phyloP scores from a whole-genome alignment of 192 early-diverging fungal species.

The Pilobolus umbonatus region DNA sequence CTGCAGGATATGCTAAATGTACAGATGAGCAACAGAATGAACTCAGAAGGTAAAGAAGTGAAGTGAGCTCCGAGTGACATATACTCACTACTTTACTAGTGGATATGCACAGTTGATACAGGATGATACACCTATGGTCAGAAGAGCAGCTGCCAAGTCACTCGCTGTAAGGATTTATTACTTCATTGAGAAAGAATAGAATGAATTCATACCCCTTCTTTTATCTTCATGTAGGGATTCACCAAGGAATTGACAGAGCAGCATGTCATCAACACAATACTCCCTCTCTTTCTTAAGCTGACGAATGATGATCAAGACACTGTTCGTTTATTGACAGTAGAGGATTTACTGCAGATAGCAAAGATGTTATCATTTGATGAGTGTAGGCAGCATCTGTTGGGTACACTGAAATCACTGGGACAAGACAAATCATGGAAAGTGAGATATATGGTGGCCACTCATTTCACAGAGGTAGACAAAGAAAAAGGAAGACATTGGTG shows the following conservation, averaged over 20 bases:
- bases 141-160: conserved; percentile 86
- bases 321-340: conserved; percentile 92
- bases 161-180: conserved; percentile 59
- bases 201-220: not conserved
- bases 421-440: conserved; percentile 97
- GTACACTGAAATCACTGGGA: conserved; percentile 70
- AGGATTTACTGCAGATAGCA: conserved; percentile 86
- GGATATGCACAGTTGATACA: conserved; percentile 78
- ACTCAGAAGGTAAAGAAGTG: conserved; percentile 64
- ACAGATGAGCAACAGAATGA: conserved; percentile 79
- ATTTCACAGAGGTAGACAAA: conserved; percentile 78
- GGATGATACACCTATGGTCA: conserved; percentile 99
- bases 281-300: conserved; percentile 83
- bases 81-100: conserved; percentile 24
- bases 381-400: conserved; percentile 69
- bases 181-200: not conserved
- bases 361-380: conserved; percentile 74
- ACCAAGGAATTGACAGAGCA: conserved; percentile 67
- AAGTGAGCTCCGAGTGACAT: too few relatives aligned
- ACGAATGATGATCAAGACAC: conserved; percentile 91
- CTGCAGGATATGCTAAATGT: conserved; percentile 75
- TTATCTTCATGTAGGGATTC: conserved; percentile 50
- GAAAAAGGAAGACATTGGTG: not conserved
- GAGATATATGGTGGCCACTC: conserved; percentile 97
- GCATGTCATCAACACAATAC: conserved; percentile 72